Evolutionary conservation across 768 basidiomycete species (phyloP), one percentile per base, ranked within the genome.

Genomic region (Pulveroboletus frians): DNA sequence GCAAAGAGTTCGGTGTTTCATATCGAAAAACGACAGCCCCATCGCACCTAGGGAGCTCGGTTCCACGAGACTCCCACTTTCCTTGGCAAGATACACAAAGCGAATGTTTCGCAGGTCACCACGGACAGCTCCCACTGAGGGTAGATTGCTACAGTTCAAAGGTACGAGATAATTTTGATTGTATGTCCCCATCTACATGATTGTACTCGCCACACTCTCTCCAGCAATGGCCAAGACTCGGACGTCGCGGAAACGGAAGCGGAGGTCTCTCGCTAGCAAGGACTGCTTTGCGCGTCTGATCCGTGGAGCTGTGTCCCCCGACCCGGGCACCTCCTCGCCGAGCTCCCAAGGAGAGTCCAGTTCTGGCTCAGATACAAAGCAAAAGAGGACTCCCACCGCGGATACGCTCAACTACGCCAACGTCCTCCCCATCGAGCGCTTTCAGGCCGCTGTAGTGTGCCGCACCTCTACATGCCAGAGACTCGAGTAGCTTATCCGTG

Each of bases 41-140:
- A 34, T 31, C 40, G 45, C 4, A 10, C 23, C 26, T 34, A 9
- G 27, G 76, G 4, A 77, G 69, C 58, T 75, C 77, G 11, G 26
- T 34, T 21, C 9, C 31, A 32, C 23, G 30, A 37, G 8, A 43
- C 29, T 31, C 23, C 13, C 39, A 2, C 31, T 13, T 30, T 30
- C 30, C 30, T 11, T 31, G 11, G 30, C 18, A 36, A 42, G 27
- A 48, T 46, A 17, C 20, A 21, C 46, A 36, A 46, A 37, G 50
- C 53, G 47, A 52, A 47, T 14, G 18, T n/a, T 23, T 18, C 10
- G 8, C 45, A 34, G 20, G 47, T 8, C 15, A 5, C 20, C 31
- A 36, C 8, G 11, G 20, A 9, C 35, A 8, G n/a, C 8, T 40
- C 18, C 48, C 35, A 20, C 13, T 27, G 21, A 15, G n/a, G 29